These are phyloP conservation scores for Blastobotrys malaysiensis DNA, from an alignment of 1,139 yeast genomes.

Conservation along the genomic window DNA sequence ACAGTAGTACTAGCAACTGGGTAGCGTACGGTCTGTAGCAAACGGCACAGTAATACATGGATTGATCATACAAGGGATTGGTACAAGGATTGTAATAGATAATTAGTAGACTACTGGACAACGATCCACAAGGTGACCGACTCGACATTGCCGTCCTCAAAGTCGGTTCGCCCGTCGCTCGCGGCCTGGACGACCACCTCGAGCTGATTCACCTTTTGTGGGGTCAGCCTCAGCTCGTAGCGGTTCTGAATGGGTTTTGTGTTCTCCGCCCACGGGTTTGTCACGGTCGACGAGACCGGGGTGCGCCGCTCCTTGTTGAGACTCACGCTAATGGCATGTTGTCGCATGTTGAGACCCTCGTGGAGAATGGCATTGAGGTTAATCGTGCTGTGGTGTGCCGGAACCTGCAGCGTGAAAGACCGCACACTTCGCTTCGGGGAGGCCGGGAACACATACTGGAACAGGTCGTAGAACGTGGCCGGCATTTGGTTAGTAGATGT, in stretches of 20 bases:
- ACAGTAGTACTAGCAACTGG: no score
- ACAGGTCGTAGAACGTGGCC: conserved; percentile 27
- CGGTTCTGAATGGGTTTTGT: conserved; percentile 23
- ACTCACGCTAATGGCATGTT: conserved; percentile 21
- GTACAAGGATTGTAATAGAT: no score
- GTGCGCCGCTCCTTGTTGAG: conserved; percentile 24
- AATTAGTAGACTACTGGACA: not conserved
- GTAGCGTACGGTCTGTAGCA: no score
- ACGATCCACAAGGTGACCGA: not conserved
- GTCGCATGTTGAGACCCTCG: conserved; percentile 25
- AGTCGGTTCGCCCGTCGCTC: not conserved
- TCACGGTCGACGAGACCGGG: conserved; percentile 24
- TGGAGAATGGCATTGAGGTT: conserved; percentile 28
- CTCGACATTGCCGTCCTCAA: not conserved
- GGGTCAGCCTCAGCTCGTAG: conserved; percentile 23
- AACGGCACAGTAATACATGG: no score
- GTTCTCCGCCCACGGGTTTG: conserved; percentile 27
- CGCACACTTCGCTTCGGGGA: conserved; percentile 27
- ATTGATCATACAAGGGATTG: no score
- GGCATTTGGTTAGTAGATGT: conserved; percentile 22
- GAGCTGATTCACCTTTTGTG: conserved; percentile 14
- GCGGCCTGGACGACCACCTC: conserved; percentile 19
- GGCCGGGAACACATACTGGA: conserved; percentile 30
- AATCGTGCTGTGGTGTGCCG: conserved; percentile 31
- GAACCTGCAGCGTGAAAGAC: conserved; percentile 30